phyloP scores from a whole-genome alignment of 352 stramenopile species.

The Halophytophthora batemanensis region DNA sequence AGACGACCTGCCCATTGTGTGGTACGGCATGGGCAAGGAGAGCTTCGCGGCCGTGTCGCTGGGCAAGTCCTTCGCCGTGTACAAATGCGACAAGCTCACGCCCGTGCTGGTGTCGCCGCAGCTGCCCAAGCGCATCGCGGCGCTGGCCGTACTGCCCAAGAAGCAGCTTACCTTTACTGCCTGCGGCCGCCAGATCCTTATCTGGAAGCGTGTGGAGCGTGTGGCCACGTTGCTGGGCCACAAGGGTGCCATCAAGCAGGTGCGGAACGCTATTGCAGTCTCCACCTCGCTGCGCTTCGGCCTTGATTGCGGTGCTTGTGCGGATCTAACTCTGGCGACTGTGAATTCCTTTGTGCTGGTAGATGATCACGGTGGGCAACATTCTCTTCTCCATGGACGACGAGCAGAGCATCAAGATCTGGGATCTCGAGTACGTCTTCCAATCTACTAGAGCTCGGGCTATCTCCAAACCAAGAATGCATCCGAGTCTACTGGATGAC shows the following conservation, averaged over 20 bases:
- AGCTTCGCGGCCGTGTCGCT: conserved; percentile 88
- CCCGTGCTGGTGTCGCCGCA: conserved; percentile 81
- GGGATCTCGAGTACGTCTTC: conserved; percentile 53
- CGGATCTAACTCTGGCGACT: conserved; percentile 17
- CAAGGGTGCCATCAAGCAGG: conserved; percentile 50
- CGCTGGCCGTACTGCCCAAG: conserved; percentile 57
- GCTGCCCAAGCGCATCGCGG: conserved; percentile 72
- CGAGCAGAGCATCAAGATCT: conserved; percentile 45
- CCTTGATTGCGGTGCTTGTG: background rate
- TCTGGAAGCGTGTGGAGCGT: conserved; percentile 68
- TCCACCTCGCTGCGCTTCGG: too few relatives aligned
- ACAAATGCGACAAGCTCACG: conserved; percentile 88
- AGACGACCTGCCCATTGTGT: conserved; percentile 84
- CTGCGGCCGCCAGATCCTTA: conserved; percentile 62
- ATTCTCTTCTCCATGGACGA: conserved; percentile 77
- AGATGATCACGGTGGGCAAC: conserved; percentile 44
- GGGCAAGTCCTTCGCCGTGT: conserved; percentile 90
- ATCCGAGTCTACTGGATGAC: too few relatives aligned
- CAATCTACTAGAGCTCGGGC: background rate
- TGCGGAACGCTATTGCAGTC: background rate
- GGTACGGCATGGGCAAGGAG: conserved; percentile 85
- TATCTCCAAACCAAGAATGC: conserved; percentile 3
- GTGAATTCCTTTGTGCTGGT: background rate
- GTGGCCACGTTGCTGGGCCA: conserved; percentile 59
- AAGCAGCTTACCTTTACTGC: conserved; percentile 80